Percentiles rank a stretch among this genome's conserved stretches.
Conservation (phyloP, 371 early-diverging fungal genomes). For the Amoeboaphelidium occidentale region DNA sequence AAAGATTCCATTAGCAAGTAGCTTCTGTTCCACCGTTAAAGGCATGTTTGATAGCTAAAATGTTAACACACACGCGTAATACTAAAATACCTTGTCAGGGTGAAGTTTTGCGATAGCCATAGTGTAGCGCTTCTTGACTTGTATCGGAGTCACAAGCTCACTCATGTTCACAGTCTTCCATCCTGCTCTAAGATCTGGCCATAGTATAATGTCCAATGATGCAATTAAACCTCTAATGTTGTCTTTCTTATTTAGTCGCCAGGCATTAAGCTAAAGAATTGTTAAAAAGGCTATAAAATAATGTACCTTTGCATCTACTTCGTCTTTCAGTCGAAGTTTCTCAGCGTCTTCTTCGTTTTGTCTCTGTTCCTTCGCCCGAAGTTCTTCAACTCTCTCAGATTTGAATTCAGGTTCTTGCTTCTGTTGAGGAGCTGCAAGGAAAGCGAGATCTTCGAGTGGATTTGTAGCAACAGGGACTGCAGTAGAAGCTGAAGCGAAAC, state of each 20-base stretch:
- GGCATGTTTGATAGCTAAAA: neutral
- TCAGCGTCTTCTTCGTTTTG: slow-evolving; percentile 50
- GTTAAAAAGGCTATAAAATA: neutral
- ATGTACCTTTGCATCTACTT: slow-evolving; percentile 34
- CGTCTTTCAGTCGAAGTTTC: slow-evolving; percentile 39
- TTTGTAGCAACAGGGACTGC: no score
- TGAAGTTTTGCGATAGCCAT: slow-evolving; percentile 75
- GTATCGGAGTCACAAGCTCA: slow-evolving; percentile 52
- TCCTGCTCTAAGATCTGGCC: slow-evolving; percentile 28
- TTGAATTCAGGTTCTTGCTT: slow-evolving; percentile 2
- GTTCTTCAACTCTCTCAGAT: slow-evolving; percentile 17
- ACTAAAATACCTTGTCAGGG: slow-evolving; percentile 59
- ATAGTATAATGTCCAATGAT: slow-evolving; percentile 50
- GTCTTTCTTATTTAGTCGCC: slow-evolving; percentile 63
- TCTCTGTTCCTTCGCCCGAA: slow-evolving; percentile 40
- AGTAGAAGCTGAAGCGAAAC: no score
- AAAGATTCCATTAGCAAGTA: slow-evolving; percentile 73
- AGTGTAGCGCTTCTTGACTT: slow-evolving; percentile 77
- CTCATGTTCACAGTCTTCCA: slow-evolving; percentile 52
- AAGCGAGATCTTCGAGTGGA: no score
- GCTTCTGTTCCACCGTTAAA: slow-evolving; percentile 39
- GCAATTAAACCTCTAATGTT: slow-evolving; percentile 70
- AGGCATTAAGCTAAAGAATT: no score
- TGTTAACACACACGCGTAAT: neutral
- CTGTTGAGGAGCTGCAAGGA: no score